These are phyloP conservation scores for Henckelia pumila DNA, from an alignment of 257 asterid genomes.

Conservation along the genomic window DNA sequence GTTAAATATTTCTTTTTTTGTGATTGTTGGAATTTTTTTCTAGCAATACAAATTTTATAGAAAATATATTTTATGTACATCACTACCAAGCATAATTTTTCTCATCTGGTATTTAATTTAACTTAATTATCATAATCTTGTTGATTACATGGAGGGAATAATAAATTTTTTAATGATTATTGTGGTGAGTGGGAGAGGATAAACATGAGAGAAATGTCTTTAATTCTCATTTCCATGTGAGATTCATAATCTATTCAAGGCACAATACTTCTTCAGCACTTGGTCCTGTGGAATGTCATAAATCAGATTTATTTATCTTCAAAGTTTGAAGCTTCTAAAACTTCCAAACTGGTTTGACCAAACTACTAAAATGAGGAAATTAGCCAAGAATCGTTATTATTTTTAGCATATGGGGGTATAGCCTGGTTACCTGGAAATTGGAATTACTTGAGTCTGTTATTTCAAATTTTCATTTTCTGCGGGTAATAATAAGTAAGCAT, in stretches of 20 bases:
- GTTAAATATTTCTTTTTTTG: too few relatives aligned
- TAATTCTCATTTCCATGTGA: background rate
- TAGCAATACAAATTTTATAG: background rate
- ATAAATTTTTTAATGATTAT: too few relatives aligned
- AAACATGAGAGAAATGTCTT: too few relatives aligned
- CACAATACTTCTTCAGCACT: background rate
- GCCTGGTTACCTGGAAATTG: slow-evolving; percentile 12
- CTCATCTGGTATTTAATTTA: background rate
- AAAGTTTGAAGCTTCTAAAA: slow-evolving; percentile 10
- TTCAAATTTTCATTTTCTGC: slow-evolving; percentile 8
- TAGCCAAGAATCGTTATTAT: background rate
- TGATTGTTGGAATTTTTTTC: background rate
- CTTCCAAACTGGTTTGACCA: background rate
- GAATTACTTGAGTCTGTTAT: background rate
- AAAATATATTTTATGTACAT: too few relatives aligned
- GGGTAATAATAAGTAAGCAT: background rate
- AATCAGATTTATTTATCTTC: slow-evolving; percentile 18
- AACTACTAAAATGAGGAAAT: slow-evolving; percentile 14
- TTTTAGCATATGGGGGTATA: background rate
- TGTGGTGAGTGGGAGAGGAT: background rate
- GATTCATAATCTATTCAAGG: background rate
- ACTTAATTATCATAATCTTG: background rate
- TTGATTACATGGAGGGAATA: background rate
- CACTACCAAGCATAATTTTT: background rate
- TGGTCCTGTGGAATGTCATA: background rate